Evolutionary conservation across 495 filamentous ascomycete genomes (phyloP), one percentile per base, ranked within the genome.

Genomic region (Aspergillus ostianus): DNA sequence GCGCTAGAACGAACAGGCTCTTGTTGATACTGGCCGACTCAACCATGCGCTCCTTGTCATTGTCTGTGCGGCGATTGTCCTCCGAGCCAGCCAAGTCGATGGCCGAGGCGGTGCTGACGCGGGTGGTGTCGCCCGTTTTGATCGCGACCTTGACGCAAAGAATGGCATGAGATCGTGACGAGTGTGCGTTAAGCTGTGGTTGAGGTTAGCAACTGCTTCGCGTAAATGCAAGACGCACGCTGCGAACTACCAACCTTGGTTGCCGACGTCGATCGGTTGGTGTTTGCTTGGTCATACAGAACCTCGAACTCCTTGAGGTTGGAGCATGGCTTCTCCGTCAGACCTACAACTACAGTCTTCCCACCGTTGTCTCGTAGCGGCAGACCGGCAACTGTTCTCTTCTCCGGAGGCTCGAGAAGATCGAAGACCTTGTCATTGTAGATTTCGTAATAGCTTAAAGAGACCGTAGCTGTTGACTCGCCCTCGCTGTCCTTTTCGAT

Each of bases 21-120:
- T 97, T 98, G 80, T 98, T 98, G 79, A 98, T 98, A 69, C 91
- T 95, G 2, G 93, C 91, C n/a, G 92, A 96, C 71, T 98, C 94
- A 2, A 95, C 82, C 78, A 98, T 82, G 15, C 94, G 80, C 67
- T 97, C 92, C 73, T 94, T 95, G 61, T 88, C 91, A 74, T 98
- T 98, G 36, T 96, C 92, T 0, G 94, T 98, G 36, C 94, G 76
- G 23, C 94, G 81, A 70, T 98, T 98, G 69, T 98, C 94, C 72
- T 98, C 94, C 13, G 92, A 96, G 10, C 94, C 94, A 51, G 94
- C 94, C 63, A 98, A 81, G 78, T 98, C 94, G 74, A 98, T 98
- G 59, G 93, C 93, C 2, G 92, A 97, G 6, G 89, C 91, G 3
- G 87, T 94, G 73, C 90, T 95, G 56, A 90, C 81, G 55, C 84